These are phyloP conservation scores for Leptodermis oblonga DNA, from an alignment of 257 asterid species.

Conservation along the genomic window DNA sequence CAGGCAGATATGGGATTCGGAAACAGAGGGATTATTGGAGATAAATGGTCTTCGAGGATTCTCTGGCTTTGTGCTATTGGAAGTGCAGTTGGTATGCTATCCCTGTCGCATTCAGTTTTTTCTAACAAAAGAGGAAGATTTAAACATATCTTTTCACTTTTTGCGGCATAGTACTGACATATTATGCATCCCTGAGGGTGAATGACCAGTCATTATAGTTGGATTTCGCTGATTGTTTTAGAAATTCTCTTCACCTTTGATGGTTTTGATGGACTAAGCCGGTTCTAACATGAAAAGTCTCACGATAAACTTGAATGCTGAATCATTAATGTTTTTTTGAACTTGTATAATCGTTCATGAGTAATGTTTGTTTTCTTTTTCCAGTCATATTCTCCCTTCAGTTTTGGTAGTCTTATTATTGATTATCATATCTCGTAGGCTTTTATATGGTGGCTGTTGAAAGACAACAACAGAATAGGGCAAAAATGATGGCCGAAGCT, in stretches of 20 bases:
- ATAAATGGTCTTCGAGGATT: slow-evolving; percentile 78
- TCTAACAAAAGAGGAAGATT: background rate
- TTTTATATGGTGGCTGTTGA: slow-evolving; percentile 88
- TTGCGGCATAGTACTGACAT: background rate
- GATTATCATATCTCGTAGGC: slow-evolving; percentile 34
- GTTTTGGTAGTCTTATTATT: background rate
- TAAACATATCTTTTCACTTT: background rate
- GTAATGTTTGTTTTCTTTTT: background rate
- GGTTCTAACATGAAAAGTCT: background rate
- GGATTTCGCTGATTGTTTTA: background rate
- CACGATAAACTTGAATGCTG: background rate
- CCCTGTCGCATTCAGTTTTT: background rate
- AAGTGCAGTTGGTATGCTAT: slow-evolving; percentile 68
- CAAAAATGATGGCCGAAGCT: slow-evolving; percentile 57
- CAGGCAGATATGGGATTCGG: slow-evolving; percentile 62
- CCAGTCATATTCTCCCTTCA: background rate
- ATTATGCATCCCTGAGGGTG: background rate
- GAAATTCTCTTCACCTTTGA: background rate
- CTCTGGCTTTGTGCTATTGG: slow-evolving; percentile 88
- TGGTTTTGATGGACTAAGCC: background rate
- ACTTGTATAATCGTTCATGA: background rate
- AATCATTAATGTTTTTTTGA: background rate
- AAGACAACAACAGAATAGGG: slow-evolving; percentile 75
- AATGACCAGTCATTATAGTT: background rate
- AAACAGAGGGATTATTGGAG: slow-evolving; percentile 74